Evolutionary conservation across 2,329 filamentous ascomycete species (phyloP).

Genomic region (Fusarium odoratissimum): DNA sequence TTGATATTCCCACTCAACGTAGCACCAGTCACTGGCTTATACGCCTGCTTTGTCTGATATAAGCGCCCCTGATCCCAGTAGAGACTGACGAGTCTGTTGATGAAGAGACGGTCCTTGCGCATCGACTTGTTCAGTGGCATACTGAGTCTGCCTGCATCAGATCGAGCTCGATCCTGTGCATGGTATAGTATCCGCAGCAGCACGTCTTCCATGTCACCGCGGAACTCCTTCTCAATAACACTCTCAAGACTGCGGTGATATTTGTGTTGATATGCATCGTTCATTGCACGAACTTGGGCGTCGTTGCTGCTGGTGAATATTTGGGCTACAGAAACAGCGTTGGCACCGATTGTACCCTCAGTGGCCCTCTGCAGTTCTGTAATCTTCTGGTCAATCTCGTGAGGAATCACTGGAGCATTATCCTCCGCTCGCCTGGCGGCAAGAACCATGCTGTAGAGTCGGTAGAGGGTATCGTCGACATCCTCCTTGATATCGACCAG

Average conservation of each 20-base stretch:
- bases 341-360: slow-evolving; percentile 47
- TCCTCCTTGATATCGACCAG: slow-evolving; percentile 48
- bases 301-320: slow-evolving; percentile 50
- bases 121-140: slow-evolving; percentile 43
- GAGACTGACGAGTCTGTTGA: slow-evolving; percentile 47
- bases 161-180: slow-evolving; percentile 37
- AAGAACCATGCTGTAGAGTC: slow-evolving; percentile 51
- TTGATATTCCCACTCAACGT: slow-evolving; percentile 52
- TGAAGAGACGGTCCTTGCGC: slow-evolving; percentile 48
- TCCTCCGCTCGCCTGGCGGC: slow-evolving; percentile 46
- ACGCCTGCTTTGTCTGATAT: slow-evolving; percentile 62
- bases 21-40: slow-evolving; percentile 69
- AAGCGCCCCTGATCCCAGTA: slow-evolving; percentile 49
- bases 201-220: slow-evolving; percentile 50
- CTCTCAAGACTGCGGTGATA: slow-evolving; percentile 49
- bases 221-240: slow-evolving; percentile 52
- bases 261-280: slow-evolving; percentile 47
- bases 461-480: slow-evolving; percentile 47
- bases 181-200: slow-evolving; percentile 47
- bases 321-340: slow-evolving; percentile 48
- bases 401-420: slow-evolving; percentile 35
- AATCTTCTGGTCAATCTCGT: slow-evolving; percentile 50
- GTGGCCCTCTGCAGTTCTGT: slow-evolving; percentile 49
- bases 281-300: slow-evolving; percentile 47
- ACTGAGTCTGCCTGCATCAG: slow-evolving; percentile 44